These are phyloP conservation scores for Penicillium glabrum DNA, from an alignment of 2,329 filamentous ascomycete genomes.

Conservation along the genomic window DNA sequence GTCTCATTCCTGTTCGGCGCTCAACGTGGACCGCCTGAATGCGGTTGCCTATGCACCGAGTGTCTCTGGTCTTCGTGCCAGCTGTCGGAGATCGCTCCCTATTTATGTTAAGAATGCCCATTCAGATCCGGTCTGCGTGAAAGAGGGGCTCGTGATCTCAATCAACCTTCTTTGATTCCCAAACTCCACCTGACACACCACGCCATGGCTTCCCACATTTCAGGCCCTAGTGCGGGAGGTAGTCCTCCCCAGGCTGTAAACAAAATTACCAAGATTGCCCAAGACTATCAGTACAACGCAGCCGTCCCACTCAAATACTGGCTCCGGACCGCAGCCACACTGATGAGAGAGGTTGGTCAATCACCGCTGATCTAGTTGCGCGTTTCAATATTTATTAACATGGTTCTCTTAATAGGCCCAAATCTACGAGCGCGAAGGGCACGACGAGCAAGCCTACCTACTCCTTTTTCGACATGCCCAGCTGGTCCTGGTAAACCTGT, in stretches of 20 bases:
- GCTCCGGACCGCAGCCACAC: constrained; percentile 74
- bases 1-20: not conserved
- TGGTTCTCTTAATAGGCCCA: constrained; percentile 59
- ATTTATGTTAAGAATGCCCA: constrained; percentile 15
- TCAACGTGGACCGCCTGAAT: constrained; percentile 20
- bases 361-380: not conserved
- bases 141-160: constrained; percentile 12
- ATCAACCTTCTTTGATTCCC: not conserved
- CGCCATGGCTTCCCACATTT: constrained; percentile 26
- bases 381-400: not conserved
- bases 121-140: constrained; percentile 10
- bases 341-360: constrained; percentile 72
- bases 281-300: constrained; percentile 77
- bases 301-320: constrained; percentile 76
- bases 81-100: constrained; percentile 12
- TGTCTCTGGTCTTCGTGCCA: constrained; percentile 15
- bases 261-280: constrained; percentile 73
- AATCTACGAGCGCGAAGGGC: constrained; percentile 81
- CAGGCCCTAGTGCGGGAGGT: constrained; percentile 33
- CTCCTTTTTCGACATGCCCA: constrained; percentile 86
- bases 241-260: constrained; percentile 67
- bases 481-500: constrained; percentile 75
- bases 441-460: constrained; percentile 84
- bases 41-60: constrained; percentile 16
- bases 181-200: not conserved